These are phyloP conservation scores for Pseudonitzschia multistriata DNA, from an alignment of 108 stramenopile genomes.

Conservation along the genomic window DNA sequence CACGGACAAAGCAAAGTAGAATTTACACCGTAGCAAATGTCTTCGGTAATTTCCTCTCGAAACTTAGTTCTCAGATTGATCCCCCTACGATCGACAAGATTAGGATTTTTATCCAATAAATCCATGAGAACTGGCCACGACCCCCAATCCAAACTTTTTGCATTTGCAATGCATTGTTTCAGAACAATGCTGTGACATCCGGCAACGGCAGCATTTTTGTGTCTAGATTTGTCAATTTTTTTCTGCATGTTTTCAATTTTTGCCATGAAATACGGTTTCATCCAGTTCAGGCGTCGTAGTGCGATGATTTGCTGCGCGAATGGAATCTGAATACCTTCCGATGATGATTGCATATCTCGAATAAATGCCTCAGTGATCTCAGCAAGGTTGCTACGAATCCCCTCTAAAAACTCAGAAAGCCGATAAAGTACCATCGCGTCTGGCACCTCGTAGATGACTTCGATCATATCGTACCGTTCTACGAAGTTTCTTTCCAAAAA, in stretches of 20 bases:
- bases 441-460: constrained; percentile 31
- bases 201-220: neutral
- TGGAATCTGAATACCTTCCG: neutral
- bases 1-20: constrained; percentile 25
- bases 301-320: constrained; percentile 36
- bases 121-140: constrained; percentile 22
- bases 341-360: neutral
- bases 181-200: neutral
- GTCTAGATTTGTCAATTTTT: constrained; percentile 1
- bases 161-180: constrained; percentile 9
- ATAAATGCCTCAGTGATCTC: constrained; percentile 12
- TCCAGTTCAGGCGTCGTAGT: constrained; percentile 40
- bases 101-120: constrained; percentile 15
- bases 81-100: constrained; percentile 9
- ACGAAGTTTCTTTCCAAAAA: constrained; percentile 49
- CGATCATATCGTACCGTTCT: constrained; percentile 43
- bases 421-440: constrained; percentile 22
- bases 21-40: constrained; percentile 31
- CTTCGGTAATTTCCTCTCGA: constrained; percentile 33
- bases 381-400: constrained; percentile 12
- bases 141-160: constrained; percentile 16
- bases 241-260: constrained; percentile 10
- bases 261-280: constrained; percentile 9
- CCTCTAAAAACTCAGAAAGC: constrained; percentile 25
- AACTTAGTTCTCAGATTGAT: constrained; percentile 17